Base-by-base conservation (phyloP, 2,329 filamentous ascomycete genomes). In the Calonectria crousiana region DNA sequence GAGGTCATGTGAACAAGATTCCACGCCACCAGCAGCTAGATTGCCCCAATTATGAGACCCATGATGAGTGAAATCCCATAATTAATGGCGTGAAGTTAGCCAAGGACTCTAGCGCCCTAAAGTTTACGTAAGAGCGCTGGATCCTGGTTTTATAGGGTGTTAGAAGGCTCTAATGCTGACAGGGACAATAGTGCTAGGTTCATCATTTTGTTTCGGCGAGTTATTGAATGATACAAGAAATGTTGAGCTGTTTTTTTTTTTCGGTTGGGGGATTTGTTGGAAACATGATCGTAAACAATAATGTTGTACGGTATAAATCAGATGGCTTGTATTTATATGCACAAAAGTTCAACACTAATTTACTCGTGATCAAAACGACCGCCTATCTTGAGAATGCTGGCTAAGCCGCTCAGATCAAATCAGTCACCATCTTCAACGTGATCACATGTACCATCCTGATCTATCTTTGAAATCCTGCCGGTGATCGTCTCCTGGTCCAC, bases 11-110 rank as follows among this genome's bases (percentile, higher is more conserved):
- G 71, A 47, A 76, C 70, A 47, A 79, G 13, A 41, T 77, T 72
- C 75, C 77, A 79, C 6, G 77, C 76, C 58, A 69, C 74, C 67
- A 79, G 60, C 38, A 74, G 76, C 52, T 76, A 78, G 38, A 78
- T 32, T 14, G 76, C 75, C 20, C 71, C 74, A 14, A 77, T 60
- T 6, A 77, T 68, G 18, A 78, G 47, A 8, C 71, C 76, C 41
- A 28, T 69, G 67, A 18, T 71, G 67, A 41, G 68, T 36, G 36
- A 38, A 23, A 60, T 8, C 34, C 34, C 56, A 60, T 60, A 26
- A 4, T 36, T 10, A 49, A 23, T 6, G 20, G 47, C n/a, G 47
- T 51, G n/a, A 32, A 32, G 30, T 9, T 32, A 32, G 30, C 30
- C 9, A 32, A 32, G 44, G n/a, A 23, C 20, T 47, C 44, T 23